phyloP scores from a whole-genome alignment of 2,329 filamentous ascomycete genomes.

The Penicillium olsonii region DNA sequence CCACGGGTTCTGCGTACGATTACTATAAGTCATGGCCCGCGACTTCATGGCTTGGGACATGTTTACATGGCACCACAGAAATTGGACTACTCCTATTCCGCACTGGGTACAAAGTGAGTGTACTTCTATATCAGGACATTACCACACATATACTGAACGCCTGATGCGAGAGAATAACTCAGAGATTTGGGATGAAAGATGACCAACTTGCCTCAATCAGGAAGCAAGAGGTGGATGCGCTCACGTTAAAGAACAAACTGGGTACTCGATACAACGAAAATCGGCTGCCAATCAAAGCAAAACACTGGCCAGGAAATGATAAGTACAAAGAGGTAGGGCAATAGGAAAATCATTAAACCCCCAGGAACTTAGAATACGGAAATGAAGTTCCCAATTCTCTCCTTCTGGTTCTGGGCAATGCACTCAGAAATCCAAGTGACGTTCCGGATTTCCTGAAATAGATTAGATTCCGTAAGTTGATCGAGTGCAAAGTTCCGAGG shows the following conservation, averaged over 20 bases:
- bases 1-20: too few relatives aligned
- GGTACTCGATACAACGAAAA: conserved; percentile 33
- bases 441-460: conserved; percentile 87
- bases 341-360: conserved; percentile 14
- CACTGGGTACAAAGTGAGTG: too few relatives aligned
- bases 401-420: conserved; percentile 99
- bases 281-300: conserved; percentile 15
- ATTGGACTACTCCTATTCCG: too few relatives aligned
- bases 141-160: conserved; percentile 29
- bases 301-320: conserved; percentile 17
- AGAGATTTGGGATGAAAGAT: conserved; percentile 23
- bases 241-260: conserved; percentile 33
- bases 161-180: conserved; percentile 19
- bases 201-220: conserved; percentile 14
- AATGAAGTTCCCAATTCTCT: conserved; percentile 97
- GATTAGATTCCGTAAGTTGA: conserved; percentile 26
- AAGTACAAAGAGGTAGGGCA: conserved; percentile 19
- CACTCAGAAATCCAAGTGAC: conserved; percentile 99
- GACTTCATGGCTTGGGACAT: too few relatives aligned
- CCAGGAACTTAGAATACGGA: conserved; percentile 74
- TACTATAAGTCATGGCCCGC: too few relatives aligned
- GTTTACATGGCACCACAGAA: too few relatives aligned
- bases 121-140: conserved; percentile 29
- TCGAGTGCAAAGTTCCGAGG: conserved; percentile 8
- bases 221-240: conserved; percentile 28